Percentiles rank a stretch among this genome's conserved stretches.
Evolutionary conservation across 108 stramenopile genomes (phyloP).

Genomic region (Pseudonitzschia multiseries): DNA sequence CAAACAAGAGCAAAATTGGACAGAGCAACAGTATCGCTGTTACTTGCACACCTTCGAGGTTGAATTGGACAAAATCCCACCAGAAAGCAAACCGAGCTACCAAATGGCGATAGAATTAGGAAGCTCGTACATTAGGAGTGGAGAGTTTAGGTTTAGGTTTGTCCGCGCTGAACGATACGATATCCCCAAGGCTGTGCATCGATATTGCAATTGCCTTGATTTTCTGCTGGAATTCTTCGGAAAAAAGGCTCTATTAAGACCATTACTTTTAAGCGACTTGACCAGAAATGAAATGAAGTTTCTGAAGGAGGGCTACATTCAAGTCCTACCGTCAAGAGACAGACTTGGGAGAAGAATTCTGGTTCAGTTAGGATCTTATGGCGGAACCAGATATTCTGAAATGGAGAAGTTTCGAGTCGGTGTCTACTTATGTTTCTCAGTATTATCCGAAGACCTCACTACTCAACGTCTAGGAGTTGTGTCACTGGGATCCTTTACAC

Average conservation of each 20-base stretch:
- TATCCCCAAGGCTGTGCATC: conserved; percentile 27
- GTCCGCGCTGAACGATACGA: conserved; percentile 36
- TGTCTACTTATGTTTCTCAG: conserved; percentile 6
- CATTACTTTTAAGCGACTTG: conserved; percentile 13
- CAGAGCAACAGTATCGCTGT: not conserved
- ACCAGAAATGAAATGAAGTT: conserved; percentile 14
- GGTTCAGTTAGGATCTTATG: conserved; percentile 9
- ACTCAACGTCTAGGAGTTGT: conserved; percentile 9
- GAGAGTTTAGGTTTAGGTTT: conserved; percentile 28
- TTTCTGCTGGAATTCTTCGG: conserved; percentile 43
- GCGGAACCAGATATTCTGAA: conserved; percentile 4
- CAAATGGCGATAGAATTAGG: not conserved
- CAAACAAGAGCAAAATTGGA: not conserved
- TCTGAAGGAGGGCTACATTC: conserved; percentile 8
- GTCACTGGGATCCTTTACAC: conserved; percentile 7
- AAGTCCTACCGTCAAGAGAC: conserved; percentile 6
- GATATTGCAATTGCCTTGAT: conserved; percentile 34
- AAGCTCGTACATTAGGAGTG: conserved; percentile 6
- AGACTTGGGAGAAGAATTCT: conserved; percentile 7
- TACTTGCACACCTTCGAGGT: not conserved
- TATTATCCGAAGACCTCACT: not conserved
- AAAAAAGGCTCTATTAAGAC: conserved; percentile 7
- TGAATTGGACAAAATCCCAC: not conserved
- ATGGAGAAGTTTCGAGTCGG: conserved; percentile 3
- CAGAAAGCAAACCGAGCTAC: not conserved